Conservation (phyloP, 345 rosid genomes). For the Geranium brycei region DNA sequence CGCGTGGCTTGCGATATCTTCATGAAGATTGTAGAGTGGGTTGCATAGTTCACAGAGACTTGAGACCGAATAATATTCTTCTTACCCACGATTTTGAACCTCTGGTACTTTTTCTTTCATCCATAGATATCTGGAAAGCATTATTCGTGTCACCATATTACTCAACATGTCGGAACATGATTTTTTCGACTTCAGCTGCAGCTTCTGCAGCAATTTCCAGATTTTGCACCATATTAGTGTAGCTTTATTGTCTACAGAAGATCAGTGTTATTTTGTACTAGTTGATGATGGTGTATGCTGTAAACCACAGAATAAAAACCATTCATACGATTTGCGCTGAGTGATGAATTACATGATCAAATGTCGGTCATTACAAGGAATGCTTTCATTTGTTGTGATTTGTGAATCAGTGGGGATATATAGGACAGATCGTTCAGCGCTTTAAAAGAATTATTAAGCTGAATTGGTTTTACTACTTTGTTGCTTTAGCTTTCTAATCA, state of each 20-base stretch:
- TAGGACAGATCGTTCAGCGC: not conserved
- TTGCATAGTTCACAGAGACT: constrained; percentile 52
- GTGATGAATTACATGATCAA: not conserved
- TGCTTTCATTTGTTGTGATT: not conserved
- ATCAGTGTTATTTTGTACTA: not conserved
- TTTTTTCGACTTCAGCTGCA: not conserved
- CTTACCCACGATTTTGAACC: constrained; percentile 67
- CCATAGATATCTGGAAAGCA: not conserved
- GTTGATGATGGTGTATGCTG: not conserved
- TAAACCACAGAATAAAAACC: not conserved
- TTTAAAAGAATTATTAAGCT: not conserved
- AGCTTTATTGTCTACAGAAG: not conserved
- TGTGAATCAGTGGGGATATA: not conserved
- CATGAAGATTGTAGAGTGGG: constrained; percentile 83
- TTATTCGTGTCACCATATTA: not conserved
- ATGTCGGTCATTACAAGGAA: not conserved
- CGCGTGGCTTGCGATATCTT: constrained; percentile 58
- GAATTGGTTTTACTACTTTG: not conserved
- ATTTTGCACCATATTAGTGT: too few relatives aligned
- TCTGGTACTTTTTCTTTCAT: constrained; percentile 24
- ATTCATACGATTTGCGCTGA: too few relatives aligned
- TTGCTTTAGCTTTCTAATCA: not conserved
- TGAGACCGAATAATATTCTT: constrained; percentile 54
- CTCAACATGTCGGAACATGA: not conserved
- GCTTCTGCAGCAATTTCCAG: not conserved